Evolutionary conservation across 345 rosid species (phyloP).

Genomic region (Salix viminalis): DNA sequence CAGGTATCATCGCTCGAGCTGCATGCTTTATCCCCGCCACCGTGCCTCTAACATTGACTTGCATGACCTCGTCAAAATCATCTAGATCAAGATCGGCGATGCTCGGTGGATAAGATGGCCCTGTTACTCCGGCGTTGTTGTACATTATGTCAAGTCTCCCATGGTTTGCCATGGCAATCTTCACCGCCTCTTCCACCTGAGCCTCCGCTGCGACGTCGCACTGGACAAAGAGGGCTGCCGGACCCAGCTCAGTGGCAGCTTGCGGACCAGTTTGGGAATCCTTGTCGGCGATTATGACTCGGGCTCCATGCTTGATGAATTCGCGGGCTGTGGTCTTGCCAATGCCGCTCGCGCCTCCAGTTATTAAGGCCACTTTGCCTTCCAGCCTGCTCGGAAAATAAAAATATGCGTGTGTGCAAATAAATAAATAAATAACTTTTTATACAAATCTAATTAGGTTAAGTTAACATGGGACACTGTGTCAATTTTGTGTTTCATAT

Average conservation of each 20-base stretch:
- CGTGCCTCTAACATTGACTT: constrained; percentile 53
- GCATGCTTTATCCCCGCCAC: constrained; percentile 72
- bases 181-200: constrained; percentile 53
- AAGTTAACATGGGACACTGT: no score
- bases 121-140: constrained; percentile 71
- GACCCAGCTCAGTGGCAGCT: constrained; percentile 44
- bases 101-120: constrained; percentile 44
- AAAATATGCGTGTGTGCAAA: not conserved
- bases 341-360: constrained; percentile 80
- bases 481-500: no score
- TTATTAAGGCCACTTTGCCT: constrained; percentile 63
- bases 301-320: constrained; percentile 60
- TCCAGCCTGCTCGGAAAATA: constrained; percentile 37
- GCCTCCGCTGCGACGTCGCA: constrained; percentile 62
- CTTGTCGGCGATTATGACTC: constrained; percentile 47
- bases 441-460: no score
- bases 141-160: constrained; percentile 74
- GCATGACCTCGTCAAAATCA: constrained; percentile 62
- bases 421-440: no score
- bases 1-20: constrained; percentile 67
- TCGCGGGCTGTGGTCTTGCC: constrained; percentile 67
- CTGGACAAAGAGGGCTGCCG: constrained; percentile 42
- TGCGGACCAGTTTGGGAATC: constrained; percentile 31
- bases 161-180: constrained; percentile 28
- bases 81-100: constrained; percentile 60